Conservation (phyloP, 345 rosid species). For the Populus tremula region DNA sequence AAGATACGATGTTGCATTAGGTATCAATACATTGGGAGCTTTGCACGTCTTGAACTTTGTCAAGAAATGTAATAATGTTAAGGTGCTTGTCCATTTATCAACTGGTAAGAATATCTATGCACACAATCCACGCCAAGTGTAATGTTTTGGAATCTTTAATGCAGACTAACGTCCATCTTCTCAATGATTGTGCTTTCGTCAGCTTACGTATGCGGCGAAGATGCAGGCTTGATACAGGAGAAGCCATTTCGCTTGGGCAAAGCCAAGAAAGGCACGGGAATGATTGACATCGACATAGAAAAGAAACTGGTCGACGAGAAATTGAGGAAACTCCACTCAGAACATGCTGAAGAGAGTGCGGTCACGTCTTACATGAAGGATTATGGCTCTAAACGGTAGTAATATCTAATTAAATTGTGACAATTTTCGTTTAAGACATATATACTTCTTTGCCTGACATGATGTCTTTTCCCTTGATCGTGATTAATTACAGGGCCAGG, state of each 20-base stretch:
- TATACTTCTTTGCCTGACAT: too few species aligned
- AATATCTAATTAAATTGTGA: too few species aligned
- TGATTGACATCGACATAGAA: constrained; percentile 46
- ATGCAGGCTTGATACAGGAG: constrained; percentile 43
- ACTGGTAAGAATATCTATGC: constrained; percentile 40
- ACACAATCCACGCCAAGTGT: too few species aligned
- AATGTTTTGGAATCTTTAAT: too few species aligned
- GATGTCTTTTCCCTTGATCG: too few species aligned
- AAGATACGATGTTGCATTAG: constrained; percentile 65
- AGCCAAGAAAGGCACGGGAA: constrained; percentile 44
- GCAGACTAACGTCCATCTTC: too few species aligned
- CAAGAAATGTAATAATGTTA: constrained; percentile 38
- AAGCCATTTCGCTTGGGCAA: constrained; percentile 44
- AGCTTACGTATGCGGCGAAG: constrained; percentile 44
- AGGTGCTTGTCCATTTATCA: constrained; percentile 53
- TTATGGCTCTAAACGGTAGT: constrained; percentile 55
- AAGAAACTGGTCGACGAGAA: constrained; percentile 40
- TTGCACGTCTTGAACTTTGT: constrained; percentile 40
- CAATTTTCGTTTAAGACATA: too few species aligned
- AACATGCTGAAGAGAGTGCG: constrained; percentile 32
- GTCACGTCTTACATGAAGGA: constrained; percentile 49
- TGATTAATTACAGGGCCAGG: constrained; percentile 3
- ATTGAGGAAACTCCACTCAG: constrained; percentile 36
- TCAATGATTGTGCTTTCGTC: not conserved
- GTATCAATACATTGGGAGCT: constrained; percentile 52